Evolutionary conservation across 2,329 filamentous ascomycete species (phyloP).

Genomic region (Neospermospora avenae): DNA sequence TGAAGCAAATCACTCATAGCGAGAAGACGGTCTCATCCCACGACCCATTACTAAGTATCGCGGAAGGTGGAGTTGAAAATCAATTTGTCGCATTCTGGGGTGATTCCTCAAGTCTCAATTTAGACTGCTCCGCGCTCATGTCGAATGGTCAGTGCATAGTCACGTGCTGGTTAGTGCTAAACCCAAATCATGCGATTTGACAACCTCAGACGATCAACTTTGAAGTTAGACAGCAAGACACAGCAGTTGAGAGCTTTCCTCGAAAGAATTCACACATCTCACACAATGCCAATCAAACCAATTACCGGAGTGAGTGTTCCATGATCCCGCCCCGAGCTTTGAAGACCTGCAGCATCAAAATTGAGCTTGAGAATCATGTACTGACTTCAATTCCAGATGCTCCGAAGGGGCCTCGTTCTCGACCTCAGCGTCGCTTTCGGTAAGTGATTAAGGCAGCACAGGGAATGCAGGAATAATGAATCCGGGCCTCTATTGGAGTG

Average conservation of each 20-base stretch:
- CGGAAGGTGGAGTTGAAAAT: background rate
- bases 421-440: slow-evolving; percentile 55
- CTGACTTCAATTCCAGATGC: slow-evolving; percentile 46
- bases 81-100: background rate
- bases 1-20: background rate
- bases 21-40: background rate
- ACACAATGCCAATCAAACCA: slow-evolving; percentile 37
- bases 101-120: background rate
- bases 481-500: background rate
- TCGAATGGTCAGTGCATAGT: slow-evolving; percentile 1
- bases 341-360: background rate
- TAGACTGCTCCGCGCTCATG: background rate
- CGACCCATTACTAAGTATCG: background rate
- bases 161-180: slow-evolving; percentile 8
- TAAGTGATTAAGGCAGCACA: slow-evolving; percentile 38
- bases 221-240: slow-evolving; percentile 23
- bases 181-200: slow-evolving; percentile 26
- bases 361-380: slow-evolving; percentile 19
- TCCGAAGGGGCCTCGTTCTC: slow-evolving; percentile 55
- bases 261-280: slow-evolving; percentile 22
- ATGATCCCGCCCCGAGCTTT: background rate
- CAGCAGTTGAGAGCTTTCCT: slow-evolving; percentile 29
- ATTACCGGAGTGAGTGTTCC: slow-evolving; percentile 36
- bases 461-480: background rate
- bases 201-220: slow-evolving; percentile 16